Evolutionary conservation across 2,329 filamentous ascomycete genomes (phyloP), one percentile per base, ranked within the genome.

Genomic region (Helotiales sp.): DNA sequence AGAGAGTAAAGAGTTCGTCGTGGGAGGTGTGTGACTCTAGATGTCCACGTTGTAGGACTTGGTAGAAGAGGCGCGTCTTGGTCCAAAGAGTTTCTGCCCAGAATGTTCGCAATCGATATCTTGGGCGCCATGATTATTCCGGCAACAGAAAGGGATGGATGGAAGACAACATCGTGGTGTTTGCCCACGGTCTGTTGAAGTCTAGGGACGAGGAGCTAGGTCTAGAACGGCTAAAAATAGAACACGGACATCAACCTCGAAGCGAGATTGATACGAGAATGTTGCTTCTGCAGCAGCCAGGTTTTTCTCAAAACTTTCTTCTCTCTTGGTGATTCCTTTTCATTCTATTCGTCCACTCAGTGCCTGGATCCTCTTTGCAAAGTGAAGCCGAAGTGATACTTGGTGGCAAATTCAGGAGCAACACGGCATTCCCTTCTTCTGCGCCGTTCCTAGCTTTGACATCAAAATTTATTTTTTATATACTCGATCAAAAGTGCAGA

Each of bases 61-160:
- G 30, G 17, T 25, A 25, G 49, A 22, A 42, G 24, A 13, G 17
- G 34, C n/a, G 36, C 22, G 15, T 52, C 36, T 22, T 52, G 27
- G 19, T 52, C 50, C 2, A 25, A 13, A n/a, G n/a, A n/a, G 13
- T 49, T 27, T 5, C 25, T 30, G 17, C 48, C 38, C 15, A 47
- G 24, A 13, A 52, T 52, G 13, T 38, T 29, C 5, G 50, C 50
- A 22, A 52, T 31, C 2, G 50, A 52, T 19, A 52, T 52, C 34
- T 31, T 27, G n/a, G n/a, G n/a, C 4, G 34, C 50, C 50, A 52
- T 52, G 19, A 25, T 51, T 24, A 17, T 24, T 15, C n/a, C 12
- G 29, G 3, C 24, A 24, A 30, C 22, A 47, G 42, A 27, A 27
- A 17, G 27, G 42, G 42, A 47, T 27, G 22, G 12, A 47, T 15